These are phyloP conservation scores for Metschnikowia hibisci DNA, from an alignment of 805 yeast genomes.

Conservation along the genomic window DNA sequence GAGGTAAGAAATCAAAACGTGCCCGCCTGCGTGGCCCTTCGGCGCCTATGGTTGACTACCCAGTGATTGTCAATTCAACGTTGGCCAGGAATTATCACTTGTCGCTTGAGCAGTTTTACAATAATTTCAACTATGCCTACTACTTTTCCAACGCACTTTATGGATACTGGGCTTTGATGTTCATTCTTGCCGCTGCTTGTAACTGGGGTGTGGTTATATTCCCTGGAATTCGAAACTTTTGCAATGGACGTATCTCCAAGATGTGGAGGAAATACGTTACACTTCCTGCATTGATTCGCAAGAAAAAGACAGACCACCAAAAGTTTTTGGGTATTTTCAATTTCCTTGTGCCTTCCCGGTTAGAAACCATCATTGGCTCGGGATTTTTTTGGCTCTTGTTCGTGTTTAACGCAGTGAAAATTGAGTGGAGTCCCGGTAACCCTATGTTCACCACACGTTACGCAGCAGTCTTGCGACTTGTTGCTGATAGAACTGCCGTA, in stretches of 20 bases:
- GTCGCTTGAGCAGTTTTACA: slow-evolving; percentile 6
- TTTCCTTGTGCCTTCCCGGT: slow-evolving; percentile 24
- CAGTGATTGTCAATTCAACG: slow-evolving; percentile 8
- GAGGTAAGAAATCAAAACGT: neutral
- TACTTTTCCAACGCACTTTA: slow-evolving; percentile 11
- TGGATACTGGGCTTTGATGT: slow-evolving; percentile 15
- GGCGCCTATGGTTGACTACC: slow-evolving; percentile 7
- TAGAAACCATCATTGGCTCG: slow-evolving; percentile 23
- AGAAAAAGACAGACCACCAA: slow-evolving; percentile 26
- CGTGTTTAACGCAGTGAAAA: slow-evolving; percentile 14
- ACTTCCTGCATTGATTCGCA: slow-evolving; percentile 36
- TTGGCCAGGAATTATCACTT: slow-evolving; percentile 3
- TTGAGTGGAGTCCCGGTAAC: slow-evolving; percentile 27
- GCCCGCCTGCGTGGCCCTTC: neutral
- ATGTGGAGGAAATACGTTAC: slow-evolving; percentile 33
- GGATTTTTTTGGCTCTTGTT: slow-evolving; percentile 19
- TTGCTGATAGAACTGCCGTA: slow-evolving; percentile 17
- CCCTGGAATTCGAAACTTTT: slow-evolving; percentile 10
- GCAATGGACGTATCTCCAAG: slow-evolving; percentile 27
- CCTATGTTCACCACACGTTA: slow-evolving; percentile 28
- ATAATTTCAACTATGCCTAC: slow-evolving; percentile 13
- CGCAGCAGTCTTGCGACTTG: slow-evolving; percentile 9
- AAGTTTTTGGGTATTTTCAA: slow-evolving; percentile 21
- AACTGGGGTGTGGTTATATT: slow-evolving; percentile 16
- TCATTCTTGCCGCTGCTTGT: slow-evolving; percentile 10